A percentile compares a stretch with the other conserved stretches of the same genome.
These are phyloP conservation scores for Trichoderma erinaceum DNA, from an alignment of 495 filamentous ascomycete species.

Conservation along the genomic window DNA sequence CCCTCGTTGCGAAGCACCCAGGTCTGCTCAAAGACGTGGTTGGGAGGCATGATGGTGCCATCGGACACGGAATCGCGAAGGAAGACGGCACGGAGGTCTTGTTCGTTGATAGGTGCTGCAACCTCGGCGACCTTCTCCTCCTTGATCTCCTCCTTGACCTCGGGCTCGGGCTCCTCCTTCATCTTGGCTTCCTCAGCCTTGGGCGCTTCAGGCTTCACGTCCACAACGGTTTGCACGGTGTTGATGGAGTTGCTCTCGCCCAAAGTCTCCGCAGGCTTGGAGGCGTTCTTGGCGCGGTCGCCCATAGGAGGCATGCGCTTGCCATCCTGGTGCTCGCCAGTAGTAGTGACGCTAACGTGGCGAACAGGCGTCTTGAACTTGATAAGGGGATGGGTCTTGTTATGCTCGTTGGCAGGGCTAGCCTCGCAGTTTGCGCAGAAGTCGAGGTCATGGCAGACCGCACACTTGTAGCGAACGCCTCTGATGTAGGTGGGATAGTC, in stretches of 20 bases:
- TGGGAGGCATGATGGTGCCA: conserved; percentile 61
- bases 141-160: conserved; percentile 36
- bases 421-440: conserved; percentile 96
- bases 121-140: conserved; percentile 24
- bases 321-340: conserved; percentile 64
- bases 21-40: conserved; percentile 73
- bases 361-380: conserved; percentile 95
- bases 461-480: conserved; percentile 92
- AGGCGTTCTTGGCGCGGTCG: conserved; percentile 41
- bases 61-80: conserved; percentile 72
- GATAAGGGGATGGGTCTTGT: conserved; percentile 89
- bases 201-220: conserved; percentile 56
- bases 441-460: conserved; percentile 91
- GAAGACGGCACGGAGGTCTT: conserved; percentile 65
- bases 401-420: conserved; percentile 74
- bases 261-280: not conserved
- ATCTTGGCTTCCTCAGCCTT: conserved; percentile 15
- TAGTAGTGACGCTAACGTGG: conserved; percentile 80
- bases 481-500: conserved; percentile 61
- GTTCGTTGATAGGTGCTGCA: conserved; percentile 25
- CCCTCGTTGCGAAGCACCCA: conserved; percentile 91
- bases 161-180: conserved; percentile 26
- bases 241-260: conserved; percentile 38
- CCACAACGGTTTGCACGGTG: conserved; percentile 64
- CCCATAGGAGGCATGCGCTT: conserved; percentile 58